These are phyloP conservation scores for Aureobasidium vineae DNA, from an alignment of 2,329 filamentous ascomycete species.

Conservation along the genomic window DNA sequence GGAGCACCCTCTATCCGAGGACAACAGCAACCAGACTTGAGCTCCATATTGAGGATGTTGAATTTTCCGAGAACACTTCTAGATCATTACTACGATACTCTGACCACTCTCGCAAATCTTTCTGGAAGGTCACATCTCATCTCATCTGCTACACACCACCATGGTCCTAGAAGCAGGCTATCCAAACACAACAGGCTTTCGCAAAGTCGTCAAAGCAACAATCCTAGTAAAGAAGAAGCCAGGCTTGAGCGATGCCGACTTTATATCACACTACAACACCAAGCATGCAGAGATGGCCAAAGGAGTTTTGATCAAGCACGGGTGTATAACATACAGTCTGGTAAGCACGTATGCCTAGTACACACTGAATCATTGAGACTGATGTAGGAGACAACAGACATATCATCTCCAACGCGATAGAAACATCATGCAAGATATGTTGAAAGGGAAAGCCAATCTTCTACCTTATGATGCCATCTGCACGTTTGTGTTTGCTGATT, in stretches of 20 bases:
- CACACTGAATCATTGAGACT: background rate
- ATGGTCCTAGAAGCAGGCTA: conserved; percentile 49
- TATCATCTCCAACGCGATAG: conserved; percentile 48
- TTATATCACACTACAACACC: conserved; percentile 49
- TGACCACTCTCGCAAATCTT: background rate
- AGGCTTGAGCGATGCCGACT: conserved; percentile 46
- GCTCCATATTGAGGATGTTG: background rate
- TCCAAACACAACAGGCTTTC: conserved; percentile 46
- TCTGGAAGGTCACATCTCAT: background rate
- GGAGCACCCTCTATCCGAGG: conserved; percentile 17
- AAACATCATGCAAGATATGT: conserved; percentile 47
- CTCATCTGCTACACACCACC: background rate
- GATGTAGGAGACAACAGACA: conserved; percentile 36
- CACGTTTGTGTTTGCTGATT: conserved; percentile 50
- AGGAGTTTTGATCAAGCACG: conserved; percentile 45
- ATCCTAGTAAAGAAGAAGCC: conserved; percentile 50
- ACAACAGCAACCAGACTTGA: background rate
- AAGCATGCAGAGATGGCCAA: conserved; percentile 47
- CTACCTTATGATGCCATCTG: conserved; percentile 50
- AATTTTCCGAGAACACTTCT: conserved; percentile 7
- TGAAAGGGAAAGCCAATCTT: conserved; percentile 47
- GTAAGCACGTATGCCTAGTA: conserved; percentile 35
- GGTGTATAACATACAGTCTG: conserved; percentile 48
- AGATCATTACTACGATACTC: background rate
- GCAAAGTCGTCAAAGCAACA: conserved; percentile 49